Percentiles rank a stretch among this genome's conserved stretches.
Evolutionary conservation across 768 basidiomycete genomes (phyloP).

Genomic region (Lentinus tigrinus): DNA sequence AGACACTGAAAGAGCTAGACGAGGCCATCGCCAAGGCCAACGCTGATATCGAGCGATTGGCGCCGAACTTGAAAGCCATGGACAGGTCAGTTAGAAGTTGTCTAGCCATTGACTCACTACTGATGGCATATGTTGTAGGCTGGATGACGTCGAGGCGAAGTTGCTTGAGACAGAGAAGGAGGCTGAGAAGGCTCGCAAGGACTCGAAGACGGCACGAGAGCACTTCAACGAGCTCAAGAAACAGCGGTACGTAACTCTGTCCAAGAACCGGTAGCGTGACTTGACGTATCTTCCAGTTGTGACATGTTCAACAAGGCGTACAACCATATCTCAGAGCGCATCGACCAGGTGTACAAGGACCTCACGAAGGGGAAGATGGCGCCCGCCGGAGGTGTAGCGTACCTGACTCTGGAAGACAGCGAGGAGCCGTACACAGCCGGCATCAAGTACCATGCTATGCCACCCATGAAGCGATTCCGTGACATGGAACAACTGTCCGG

Average conservation of each 20-base stretch:
- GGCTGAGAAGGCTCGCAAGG: constrained; percentile 87
- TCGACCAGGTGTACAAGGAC: constrained; percentile 96
- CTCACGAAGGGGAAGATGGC: constrained; percentile 93
- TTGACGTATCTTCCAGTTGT: constrained; percentile 37
- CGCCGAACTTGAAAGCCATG: constrained; percentile 96
- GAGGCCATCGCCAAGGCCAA: constrained; percentile 66
- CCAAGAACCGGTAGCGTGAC: too few species aligned
- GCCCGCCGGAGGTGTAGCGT: constrained; percentile 95
- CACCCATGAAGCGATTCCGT: constrained; percentile 97
- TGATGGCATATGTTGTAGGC: too few species aligned
- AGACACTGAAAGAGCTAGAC: constrained; percentile 71
- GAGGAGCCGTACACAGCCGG: constrained; percentile 90
- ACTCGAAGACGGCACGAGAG: constrained; percentile 88
- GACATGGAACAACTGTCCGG: constrained; percentile 99
- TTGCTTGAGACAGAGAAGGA: constrained; percentile 88
- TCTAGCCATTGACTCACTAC: not conserved
- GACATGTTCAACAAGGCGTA: constrained; percentile 96
- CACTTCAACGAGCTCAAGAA: constrained; percentile 87
- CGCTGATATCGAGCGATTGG: constrained; percentile 87
- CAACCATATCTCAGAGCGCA: constrained; percentile 91
- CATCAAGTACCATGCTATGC: constrained; percentile 99
- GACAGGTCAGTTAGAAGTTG: constrained; percentile 57
- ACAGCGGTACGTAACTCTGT: constrained; percentile 49
- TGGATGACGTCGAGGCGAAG: constrained; percentile 83
- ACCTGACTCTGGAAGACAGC: constrained; percentile 91